Percentiles rank a stretch among this genome's conserved stretches.
These are phyloP conservation scores for Pichia terricola DNA, from an alignment of 1,139 yeast species.

Conservation along the genomic window DNA sequence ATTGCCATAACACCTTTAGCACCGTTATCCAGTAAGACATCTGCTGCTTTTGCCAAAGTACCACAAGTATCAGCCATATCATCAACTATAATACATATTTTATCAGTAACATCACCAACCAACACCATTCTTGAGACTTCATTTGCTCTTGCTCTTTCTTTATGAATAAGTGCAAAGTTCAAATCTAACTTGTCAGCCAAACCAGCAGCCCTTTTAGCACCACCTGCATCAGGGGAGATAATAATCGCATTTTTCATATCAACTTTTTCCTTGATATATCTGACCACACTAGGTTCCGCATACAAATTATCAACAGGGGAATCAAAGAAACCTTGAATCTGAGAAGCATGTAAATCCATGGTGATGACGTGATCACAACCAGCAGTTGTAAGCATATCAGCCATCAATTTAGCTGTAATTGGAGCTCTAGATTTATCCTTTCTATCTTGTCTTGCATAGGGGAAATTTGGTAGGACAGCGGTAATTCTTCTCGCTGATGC, in stretches of 20 bases:
- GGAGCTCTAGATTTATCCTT: constrained; percentile 97
- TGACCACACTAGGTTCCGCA: constrained; percentile 89
- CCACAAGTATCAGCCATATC: constrained; percentile 99
- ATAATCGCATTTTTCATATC: constrained; percentile 67
- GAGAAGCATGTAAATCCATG: constrained; percentile 96
- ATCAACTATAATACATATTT: constrained; percentile 84
- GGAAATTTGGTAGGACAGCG: constrained; percentile 91
- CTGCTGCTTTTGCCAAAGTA: constrained; percentile 92
- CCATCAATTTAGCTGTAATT: constrained; percentile 92
- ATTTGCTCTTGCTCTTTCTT: constrained; percentile 91
- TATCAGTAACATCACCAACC: constrained; percentile 88
- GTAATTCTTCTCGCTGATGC: constrained; percentile 95
- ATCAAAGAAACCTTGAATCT: constrained; percentile 93
- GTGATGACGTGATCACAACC: constrained; percentile 97
- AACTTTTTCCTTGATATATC: constrained; percentile 73
- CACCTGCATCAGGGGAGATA: constrained; percentile 98
- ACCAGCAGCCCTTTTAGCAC: constrained; percentile 96
- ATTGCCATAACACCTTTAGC: constrained; percentile 87
- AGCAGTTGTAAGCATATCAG: constrained; percentile 89
- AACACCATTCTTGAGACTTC: constrained; percentile 92
- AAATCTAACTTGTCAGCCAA: constrained; percentile 87
- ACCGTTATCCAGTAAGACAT: constrained; percentile 67
- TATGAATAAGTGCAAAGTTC: constrained; percentile 92
- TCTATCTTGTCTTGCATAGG: constrained; percentile 95
- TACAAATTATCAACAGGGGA: constrained; percentile 94